These are phyloP conservation scores for Antrodiella citrinella DNA, from an alignment of 768 basidiomycete species.

Conservation along the genomic window DNA sequence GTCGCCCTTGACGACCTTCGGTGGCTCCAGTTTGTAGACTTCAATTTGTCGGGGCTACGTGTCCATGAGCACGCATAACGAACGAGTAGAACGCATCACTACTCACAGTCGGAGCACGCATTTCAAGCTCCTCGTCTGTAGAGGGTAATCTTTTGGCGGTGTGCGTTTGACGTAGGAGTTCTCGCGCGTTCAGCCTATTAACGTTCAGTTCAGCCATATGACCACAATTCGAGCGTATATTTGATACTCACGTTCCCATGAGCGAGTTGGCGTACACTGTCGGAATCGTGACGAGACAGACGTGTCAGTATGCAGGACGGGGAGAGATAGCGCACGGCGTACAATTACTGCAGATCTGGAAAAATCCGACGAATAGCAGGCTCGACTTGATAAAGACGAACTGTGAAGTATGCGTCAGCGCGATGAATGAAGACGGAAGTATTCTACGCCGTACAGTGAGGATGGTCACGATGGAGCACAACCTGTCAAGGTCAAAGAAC, in stretches of 20 bases:
- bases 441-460: neutral
- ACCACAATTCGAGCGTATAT: too few species aligned
- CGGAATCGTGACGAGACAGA: neutral
- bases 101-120: too few species aligned
- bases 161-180: too few species aligned
- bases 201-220: too few species aligned
- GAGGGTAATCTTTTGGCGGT: too few species aligned
- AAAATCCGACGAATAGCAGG: constrained; percentile 3
- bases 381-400: neutral
- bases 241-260: neutral
- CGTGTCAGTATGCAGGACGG: neutral
- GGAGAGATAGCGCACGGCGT: neutral
- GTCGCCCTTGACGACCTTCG: too few species aligned
- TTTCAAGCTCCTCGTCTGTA: too few species aligned
- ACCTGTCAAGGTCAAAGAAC: neutral
- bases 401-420: neutral
- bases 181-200: too few species aligned
- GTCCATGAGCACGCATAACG: too few species aligned
- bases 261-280: constrained; percentile 2
- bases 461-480: neutral
- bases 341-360: constrained; percentile 4
- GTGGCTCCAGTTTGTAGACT: too few species aligned
- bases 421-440: neutral
- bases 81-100: too few species aligned
- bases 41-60: too few species aligned